Evolutionary conservation across 2,329 filamentous ascomycete genomes (phyloP).

Genomic region (Trichoderma sp.): DNA sequence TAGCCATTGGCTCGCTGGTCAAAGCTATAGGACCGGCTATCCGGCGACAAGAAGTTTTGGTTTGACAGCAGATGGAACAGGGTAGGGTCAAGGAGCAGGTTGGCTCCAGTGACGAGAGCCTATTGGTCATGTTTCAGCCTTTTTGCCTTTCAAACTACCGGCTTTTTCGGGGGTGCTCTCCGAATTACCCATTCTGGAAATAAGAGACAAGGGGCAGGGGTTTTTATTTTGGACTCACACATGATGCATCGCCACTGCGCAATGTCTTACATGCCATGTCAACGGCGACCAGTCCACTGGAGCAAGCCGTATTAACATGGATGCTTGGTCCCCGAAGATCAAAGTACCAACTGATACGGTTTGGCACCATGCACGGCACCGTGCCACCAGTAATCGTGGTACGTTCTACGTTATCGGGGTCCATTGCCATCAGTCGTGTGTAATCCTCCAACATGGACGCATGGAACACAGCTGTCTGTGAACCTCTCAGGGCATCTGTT

Average conservation of each 20-base stretch:
- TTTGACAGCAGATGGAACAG: conserved; percentile 18
- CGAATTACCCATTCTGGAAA: too few species aligned
- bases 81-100: conserved; percentile 23
- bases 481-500: too few species aligned
- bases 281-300: conserved; percentile 44
- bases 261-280: conserved; percentile 34
- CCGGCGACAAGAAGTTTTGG: neutral
- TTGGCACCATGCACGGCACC: conserved; percentile 40
- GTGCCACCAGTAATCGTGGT: conserved; percentile 40
- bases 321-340: conserved; percentile 46
- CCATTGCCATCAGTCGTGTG: too few species aligned
- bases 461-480: too few species aligned
- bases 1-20: conserved; percentile 37
- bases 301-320: conserved; percentile 52
- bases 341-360: conserved; percentile 47
- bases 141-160: too few species aligned
- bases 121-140: too few species aligned
- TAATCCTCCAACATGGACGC: too few species aligned
- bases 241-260: conserved; percentile 38
- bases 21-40: conserved; percentile 17
- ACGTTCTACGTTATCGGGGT: conserved; percentile 32
- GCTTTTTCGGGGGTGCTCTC: too few species aligned
- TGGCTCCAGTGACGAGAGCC: conserved; percentile 24
- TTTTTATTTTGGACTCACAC: too few species aligned
- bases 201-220: too few species aligned